Percentiles rank a stretch among this genome's conserved stretches.
Conservation (phyloP, 352 stramenopile species). For the Globisporangium cystogenes region DNA sequence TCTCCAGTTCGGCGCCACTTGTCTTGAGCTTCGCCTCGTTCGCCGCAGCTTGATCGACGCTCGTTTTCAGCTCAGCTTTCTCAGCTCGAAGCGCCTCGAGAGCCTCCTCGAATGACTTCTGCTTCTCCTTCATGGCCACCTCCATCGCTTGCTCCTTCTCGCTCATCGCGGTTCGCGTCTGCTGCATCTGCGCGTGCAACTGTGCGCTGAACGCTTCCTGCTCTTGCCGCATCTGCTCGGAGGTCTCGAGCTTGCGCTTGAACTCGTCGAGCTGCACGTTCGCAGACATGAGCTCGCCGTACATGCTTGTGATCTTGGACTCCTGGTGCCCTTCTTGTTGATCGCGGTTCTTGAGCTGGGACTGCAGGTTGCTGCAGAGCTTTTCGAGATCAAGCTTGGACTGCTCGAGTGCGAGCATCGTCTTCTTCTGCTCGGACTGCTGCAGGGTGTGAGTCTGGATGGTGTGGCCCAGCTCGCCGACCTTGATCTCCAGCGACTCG, state of each 20-base stretch:
- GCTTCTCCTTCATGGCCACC: slow-evolving; percentile 32
- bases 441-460: slow-evolving; percentile 59
- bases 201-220: slow-evolving; percentile 48
- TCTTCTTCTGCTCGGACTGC: slow-evolving; percentile 47
- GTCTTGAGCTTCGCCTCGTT: slow-evolving; percentile 27
- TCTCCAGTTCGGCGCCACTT: slow-evolving; percentile 24
- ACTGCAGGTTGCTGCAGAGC: slow-evolving; percentile 43
- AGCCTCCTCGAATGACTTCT: slow-evolving; percentile 20
- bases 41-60: slow-evolving; percentile 28
- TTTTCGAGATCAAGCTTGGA: slow-evolving; percentile 70
- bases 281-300: slow-evolving; percentile 64
- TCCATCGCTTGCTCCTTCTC: slow-evolving; percentile 46
- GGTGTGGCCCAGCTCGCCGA: slow-evolving; percentile 46
- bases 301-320: slow-evolving; percentile 59
- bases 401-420: slow-evolving; percentile 44
- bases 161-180: slow-evolving; percentile 30
- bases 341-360: slow-evolving; percentile 52
- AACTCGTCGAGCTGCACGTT: slow-evolving; percentile 75
- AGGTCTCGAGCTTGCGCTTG: slow-evolving; percentile 55
- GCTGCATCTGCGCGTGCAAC: slow-evolving; percentile 48
- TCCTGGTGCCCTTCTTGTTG: slow-evolving; percentile 62
- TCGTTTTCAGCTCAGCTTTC: slow-evolving; percentile 29
- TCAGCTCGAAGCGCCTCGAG: slow-evolving; percentile 34
- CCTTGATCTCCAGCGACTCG: slow-evolving; percentile 34
- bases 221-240: slow-evolving; percentile 62